Percentiles rank a stretch among this genome's conserved stretches.
Conservation (phyloP, 371 early-diverging fungal species). For the Apophysomyces trapeziformis region DNA sequence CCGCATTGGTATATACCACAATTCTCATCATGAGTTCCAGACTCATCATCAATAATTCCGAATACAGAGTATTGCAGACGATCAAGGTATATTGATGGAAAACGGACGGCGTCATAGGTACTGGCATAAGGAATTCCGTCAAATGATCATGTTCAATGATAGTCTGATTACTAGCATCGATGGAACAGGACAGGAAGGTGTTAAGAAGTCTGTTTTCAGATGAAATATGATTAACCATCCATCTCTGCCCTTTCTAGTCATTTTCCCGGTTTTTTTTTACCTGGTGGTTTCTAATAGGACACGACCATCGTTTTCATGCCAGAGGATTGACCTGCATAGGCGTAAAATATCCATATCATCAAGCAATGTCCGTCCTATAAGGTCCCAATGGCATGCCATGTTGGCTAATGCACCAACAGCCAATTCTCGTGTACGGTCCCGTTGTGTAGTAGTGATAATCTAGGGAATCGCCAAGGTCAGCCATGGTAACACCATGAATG, state of each 20-base stretch:
- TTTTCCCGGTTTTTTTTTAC: slow-evolving; percentile 17
- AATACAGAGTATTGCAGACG: slow-evolving; percentile 44
- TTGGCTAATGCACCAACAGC: slow-evolving; percentile 48
- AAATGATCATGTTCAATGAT: slow-evolving; percentile 44
- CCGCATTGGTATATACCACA: slow-evolving; percentile 43
- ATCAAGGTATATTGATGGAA: slow-evolving; percentile 46
- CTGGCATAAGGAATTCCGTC: slow-evolving; percentile 35
- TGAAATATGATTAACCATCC: not conserved
- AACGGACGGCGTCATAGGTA: slow-evolving; percentile 37
- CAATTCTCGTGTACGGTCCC: slow-evolving; percentile 45
- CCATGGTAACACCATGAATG: not conserved
- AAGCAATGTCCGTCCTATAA: slow-evolving; percentile 26
- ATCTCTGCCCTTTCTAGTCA: not conserved
- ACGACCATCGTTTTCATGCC: slow-evolving; percentile 46
- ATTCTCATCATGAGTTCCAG: slow-evolving; percentile 39
- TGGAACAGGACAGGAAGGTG: slow-evolving; percentile 37
- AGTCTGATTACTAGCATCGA: slow-evolving; percentile 34
- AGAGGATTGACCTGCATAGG: slow-evolving; percentile 41
- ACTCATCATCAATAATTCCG: slow-evolving; percentile 38
- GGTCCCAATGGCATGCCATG: slow-evolving; percentile 46
- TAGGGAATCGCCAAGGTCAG: slow-evolving; percentile 10
- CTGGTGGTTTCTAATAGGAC: slow-evolving; percentile 44
- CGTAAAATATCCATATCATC: slow-evolving; percentile 43
- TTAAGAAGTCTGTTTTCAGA: slow-evolving; percentile 33
- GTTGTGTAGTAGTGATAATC: slow-evolving; percentile 36